Conservation (phyloP, 164 flowering plant species). For the Chimonanthus praecox region DNA sequence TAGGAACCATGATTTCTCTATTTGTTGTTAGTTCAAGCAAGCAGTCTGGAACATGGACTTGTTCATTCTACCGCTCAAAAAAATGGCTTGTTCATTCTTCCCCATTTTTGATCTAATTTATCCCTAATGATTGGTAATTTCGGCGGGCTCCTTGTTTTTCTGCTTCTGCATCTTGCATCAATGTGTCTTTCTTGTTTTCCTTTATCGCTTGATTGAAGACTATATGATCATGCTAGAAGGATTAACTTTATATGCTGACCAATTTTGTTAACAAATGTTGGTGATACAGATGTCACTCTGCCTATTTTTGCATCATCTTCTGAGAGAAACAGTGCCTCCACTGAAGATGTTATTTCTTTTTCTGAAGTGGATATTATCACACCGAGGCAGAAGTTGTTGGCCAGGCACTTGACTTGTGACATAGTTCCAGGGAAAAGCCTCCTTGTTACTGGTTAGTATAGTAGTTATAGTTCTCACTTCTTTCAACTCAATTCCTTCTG, state of each 20-base stretch:
- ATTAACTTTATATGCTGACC: background rate
- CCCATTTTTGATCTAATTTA: too few relatives aligned
- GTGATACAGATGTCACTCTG: slow-evolving; percentile 25
- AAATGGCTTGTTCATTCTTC: too few relatives aligned
- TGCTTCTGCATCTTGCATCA: background rate
- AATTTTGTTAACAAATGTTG: background rate
- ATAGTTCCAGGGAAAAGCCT: slow-evolving; percentile 70
- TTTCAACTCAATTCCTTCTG: background rate
- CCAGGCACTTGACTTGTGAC: slow-evolving; percentile 69
- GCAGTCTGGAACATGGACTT: background rate
- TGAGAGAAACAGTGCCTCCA: slow-evolving; percentile 13
- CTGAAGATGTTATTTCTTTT: slow-evolving; percentile 64
- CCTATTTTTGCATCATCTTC: slow-evolving; percentile 12
- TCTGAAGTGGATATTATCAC: slow-evolving; percentile 80
- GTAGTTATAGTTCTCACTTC: background rate
- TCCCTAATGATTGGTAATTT: too few relatives aligned
- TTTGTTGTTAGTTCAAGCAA: too few relatives aligned
- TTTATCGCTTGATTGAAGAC: background rate
- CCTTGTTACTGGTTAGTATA: slow-evolving; percentile 87
- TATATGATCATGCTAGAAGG: background rate
- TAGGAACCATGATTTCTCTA: too few relatives aligned
- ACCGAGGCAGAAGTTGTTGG: slow-evolving; percentile 84
- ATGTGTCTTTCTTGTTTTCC: background rate
- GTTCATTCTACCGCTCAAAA: background rate
- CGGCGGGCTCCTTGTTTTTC: too few relatives aligned